These are phyloP conservation scores for Phalaenopsis aphrodite DNA, from an alignment of 106 monocot genomes.

Conservation along the genomic window DNA sequence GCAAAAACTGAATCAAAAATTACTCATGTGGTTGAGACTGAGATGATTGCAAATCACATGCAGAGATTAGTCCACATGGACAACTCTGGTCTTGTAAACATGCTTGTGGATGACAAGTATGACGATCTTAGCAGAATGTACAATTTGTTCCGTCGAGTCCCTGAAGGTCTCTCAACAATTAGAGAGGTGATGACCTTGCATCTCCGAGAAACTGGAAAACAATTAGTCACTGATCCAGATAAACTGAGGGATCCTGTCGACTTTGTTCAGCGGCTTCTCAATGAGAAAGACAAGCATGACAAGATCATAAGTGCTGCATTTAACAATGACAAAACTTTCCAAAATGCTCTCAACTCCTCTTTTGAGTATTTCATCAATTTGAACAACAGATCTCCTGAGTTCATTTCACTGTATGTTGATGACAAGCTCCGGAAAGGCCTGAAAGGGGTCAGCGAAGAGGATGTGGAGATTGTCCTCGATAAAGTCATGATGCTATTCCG, in stretches of 20 bases:
- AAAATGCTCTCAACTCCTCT: conserved; percentile 88
- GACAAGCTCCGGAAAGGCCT: conserved; percentile 87
- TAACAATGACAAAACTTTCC: conserved; percentile 88
- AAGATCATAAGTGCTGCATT: conserved; percentile 77
- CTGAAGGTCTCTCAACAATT: conserved; percentile 67
- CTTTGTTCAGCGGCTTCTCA: conserved; percentile 81
- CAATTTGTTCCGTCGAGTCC: conserved; percentile 67
- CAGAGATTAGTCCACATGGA: conserved; percentile 94
- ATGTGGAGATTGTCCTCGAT: conserved; percentile 65
- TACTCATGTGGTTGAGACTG: conserved; percentile 81
- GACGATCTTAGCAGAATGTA: conserved; percentile 91
- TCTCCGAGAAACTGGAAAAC: conserved; percentile 75
- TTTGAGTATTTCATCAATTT: conserved; percentile 94
- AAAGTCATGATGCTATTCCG: conserved; percentile 95
- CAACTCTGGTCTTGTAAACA: conserved; percentile 86
- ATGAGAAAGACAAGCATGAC: conserved; percentile 88
- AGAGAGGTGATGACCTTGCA: conserved; percentile 84
- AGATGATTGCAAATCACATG: conserved; percentile 96
- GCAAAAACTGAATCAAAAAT: conserved; percentile 57
- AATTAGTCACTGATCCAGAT: conserved; percentile 79
- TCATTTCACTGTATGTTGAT: conserved; percentile 86
- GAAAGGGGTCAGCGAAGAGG: conserved; percentile 71
- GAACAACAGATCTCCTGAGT: conserved; percentile 87
- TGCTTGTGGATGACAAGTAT: conserved; percentile 86
- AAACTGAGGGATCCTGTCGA: conserved; percentile 86